A percentile compares a stretch with the other conserved stretches of the same genome.
Conservation (phyloP, 1,284 basidiomycete species). For the Earliella scabrosa region DNA sequence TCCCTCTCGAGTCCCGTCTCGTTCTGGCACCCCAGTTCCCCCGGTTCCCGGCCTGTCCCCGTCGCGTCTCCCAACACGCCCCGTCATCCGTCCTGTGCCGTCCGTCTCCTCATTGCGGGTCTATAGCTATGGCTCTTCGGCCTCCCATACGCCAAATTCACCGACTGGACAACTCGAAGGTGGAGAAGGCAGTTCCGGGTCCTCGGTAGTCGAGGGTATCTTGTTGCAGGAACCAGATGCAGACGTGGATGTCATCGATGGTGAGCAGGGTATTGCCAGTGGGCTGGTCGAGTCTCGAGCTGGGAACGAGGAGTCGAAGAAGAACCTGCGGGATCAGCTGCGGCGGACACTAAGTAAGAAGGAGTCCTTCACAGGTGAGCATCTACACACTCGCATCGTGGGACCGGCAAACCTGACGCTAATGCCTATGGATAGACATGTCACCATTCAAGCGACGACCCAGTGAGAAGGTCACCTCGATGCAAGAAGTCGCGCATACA, state of each 20-base stretch:
- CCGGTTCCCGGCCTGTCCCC: constrained; percentile 32
- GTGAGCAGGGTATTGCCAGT: constrained; percentile 51
- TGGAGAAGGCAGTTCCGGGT: constrained; percentile 61
- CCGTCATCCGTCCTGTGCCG: constrained; percentile 34
- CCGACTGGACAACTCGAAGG: constrained; percentile 31
- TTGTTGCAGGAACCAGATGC: constrained; percentile 67
- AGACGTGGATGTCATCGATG: constrained; percentile 54
- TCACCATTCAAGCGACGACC: constrained; percentile 21
- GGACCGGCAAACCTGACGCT: background rate
- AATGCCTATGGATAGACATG: constrained; percentile 17
- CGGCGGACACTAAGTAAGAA: constrained; percentile 64
- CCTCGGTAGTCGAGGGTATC: constrained; percentile 70
- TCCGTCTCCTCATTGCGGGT: constrained; percentile 38
- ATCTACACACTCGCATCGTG: background rate
- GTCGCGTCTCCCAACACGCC: constrained; percentile 32
- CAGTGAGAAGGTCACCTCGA: constrained; percentile 29
- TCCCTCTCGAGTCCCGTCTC: no score
- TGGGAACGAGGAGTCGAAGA: constrained; percentile 62
- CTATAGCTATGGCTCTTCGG: constrained; percentile 33
- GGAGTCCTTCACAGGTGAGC: constrained; percentile 34
- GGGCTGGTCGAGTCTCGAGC: constrained; percentile 45
- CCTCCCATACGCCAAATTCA: constrained; percentile 25
- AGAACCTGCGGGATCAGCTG: constrained; percentile 68
- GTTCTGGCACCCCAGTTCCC: no score
- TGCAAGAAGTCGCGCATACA: constrained; percentile 32